Evolutionary conservation across 2,329 filamentous ascomycete genomes (phyloP), one percentile per base, ranked within the genome.

Genomic region (Colletotrichum sp.): DNA sequence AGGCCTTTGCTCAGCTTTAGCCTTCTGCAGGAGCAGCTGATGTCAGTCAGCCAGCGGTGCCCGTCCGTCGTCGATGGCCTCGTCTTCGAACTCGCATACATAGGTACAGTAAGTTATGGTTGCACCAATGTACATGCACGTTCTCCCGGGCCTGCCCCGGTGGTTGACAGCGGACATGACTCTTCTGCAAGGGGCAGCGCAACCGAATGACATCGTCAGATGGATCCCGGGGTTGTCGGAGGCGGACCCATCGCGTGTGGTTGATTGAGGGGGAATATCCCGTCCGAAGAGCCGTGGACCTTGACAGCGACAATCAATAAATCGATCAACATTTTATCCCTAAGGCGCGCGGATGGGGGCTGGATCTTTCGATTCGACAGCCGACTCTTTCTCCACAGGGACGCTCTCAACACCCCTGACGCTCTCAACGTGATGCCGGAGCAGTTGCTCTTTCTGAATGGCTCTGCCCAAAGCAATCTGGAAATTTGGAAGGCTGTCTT

Each of bases 101-200:
- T 7, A n/a, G n/a, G n/a, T n/a, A 21, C n/a, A 43, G n/a, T 39
- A 39, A 39, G 14, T 18, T 39, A 21, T n/a, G n/a, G 43, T 52
- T 52, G 43, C n/a, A 52, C 43, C 43, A 13, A 48, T 48, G 39
- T 52, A 52, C 63, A 60, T 65, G 64, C 39, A 32, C 24, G 57
- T 26, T 68, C 32, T 60, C 59, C 28, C 74, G 21, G 70, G 70
- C 59, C 34, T 60, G 57, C 73, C 73, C 73, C 48, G 70, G 71
- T 48, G 34, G 32, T 60, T 55, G 64, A 21, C 70, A 68, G 59
- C 64, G 70, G 70, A 69, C 70, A 75, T 75, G 73, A 75, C 34
- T 73, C 73, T 61, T 21, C 63, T 74, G 73, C 32, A 68, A 65
- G 43, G 64, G 70, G 64, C 70, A 59, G 24, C 34, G 43, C 39